Evolutionary conservation across 352 stramenopile species (phyloP), one percentile per base, ranked within the genome.

Genomic region (Phytopythium sindhum): DNA sequence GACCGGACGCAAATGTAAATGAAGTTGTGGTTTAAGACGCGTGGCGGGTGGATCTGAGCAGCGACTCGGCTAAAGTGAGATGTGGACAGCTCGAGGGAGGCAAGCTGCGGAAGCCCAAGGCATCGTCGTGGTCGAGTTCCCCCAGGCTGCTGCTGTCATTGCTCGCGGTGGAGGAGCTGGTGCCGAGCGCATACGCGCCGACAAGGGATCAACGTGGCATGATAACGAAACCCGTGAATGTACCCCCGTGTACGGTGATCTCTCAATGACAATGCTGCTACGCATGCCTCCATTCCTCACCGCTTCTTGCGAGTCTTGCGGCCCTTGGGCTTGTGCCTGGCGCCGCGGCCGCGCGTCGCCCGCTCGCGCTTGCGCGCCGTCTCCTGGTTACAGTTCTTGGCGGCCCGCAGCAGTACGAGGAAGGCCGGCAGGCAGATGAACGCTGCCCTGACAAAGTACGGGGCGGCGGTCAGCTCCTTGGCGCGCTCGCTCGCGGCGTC

Each of bases 371-470:
- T 69, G 15, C 35, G 31, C 1, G 63, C 66, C 14, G 63, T 66
- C 17, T 48, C 47, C 54, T 69, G 63, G 41, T 57, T 60, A 48
- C 55, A 74, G 15, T 47, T 15, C 59, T 68, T 74, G 24, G 42
- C 35, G 29, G 12, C 44, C 17, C 39, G 14, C 48, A 65, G 39
- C 19, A 74, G 54, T 50, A 52, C n/a, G 14, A 39, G n/a, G 33
- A 68, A 37, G 35, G n/a, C 53, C 12, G 50, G 28, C 19, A 68
- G 29, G 0, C 65, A 10, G 2, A 23, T 41, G 24, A 67, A 65
- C 19, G 39, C 21, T 39, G 17, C 39, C n/a, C n/a, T n/a, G n/a
- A n/a, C n/a, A n/a, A n/a, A n/a, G n/a, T n/a, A n/a, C n/a, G n/a
- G n/a, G n/a, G n/a, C n/a, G n/a, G 19, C 29, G 48, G 15, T 17